Evolutionary conservation across 1,284 basidiomycete species (phyloP).

Genomic region (Cyathus pygmaeus): DNA sequence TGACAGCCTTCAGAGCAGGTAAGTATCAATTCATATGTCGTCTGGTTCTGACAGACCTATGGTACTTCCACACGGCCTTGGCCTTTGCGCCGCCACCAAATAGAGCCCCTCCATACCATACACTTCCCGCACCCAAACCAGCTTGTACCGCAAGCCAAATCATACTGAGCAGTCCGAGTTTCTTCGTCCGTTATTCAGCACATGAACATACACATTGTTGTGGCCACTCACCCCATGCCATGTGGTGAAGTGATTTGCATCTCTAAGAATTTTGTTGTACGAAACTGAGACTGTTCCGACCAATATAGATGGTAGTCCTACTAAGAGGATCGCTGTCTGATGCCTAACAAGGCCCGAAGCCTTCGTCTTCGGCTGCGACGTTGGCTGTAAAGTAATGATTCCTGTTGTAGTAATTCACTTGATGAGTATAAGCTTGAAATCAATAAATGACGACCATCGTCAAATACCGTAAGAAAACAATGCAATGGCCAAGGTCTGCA

Average conservation of each 20-base stretch:
- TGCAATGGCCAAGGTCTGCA: conserved; percentile 65
- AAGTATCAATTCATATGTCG: conserved; percentile 1
- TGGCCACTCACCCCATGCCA: conserved; percentile 73
- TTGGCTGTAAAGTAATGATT: conserved; percentile 81
- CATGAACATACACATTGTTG: not conserved
- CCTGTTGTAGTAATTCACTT: conserved; percentile 51
- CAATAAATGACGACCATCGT: too few relatives aligned
- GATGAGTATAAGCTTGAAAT: conserved; percentile 1
- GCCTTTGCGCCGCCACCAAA: conserved; percentile 75
- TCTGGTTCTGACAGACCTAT: conserved; percentile 55
- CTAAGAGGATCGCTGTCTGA: conserved; percentile 62
- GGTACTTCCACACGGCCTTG: conserved; percentile 80
- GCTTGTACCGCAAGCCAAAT: conserved; percentile 67
- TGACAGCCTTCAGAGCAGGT: conserved; percentile 56
- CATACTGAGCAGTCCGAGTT: conserved; percentile 64
- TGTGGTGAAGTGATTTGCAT: conserved; percentile 63
- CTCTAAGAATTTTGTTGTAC: conserved; percentile 61
- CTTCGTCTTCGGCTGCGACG: conserved; percentile 72
- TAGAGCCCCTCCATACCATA: conserved; percentile 70
- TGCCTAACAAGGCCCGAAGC: conserved; percentile 71
- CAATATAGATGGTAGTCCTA: conserved; percentile 64
- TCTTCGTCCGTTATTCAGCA: conserved; percentile 41
- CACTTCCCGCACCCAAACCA: conserved; percentile 68
- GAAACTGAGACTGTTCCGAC: conserved; percentile 65
- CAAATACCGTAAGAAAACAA: conserved; percentile 72